These are phyloP conservation scores for Pseudocercospora macadamiae DNA, from an alignment of 2,329 filamentous ascomycete genomes.

Conservation along the genomic window DNA sequence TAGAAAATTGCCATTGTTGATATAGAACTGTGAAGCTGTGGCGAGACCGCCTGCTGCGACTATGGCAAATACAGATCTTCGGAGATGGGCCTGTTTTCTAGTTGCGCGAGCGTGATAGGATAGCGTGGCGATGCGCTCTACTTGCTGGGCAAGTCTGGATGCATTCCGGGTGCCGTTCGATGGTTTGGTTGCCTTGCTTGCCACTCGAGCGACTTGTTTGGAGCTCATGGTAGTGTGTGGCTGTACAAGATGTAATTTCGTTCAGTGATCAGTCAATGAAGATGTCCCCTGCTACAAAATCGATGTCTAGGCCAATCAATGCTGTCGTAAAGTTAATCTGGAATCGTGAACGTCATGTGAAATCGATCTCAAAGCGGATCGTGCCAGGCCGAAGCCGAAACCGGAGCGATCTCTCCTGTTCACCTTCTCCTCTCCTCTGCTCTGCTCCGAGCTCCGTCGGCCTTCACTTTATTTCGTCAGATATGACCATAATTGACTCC, in stretches of 20 bases:
- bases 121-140: constrained; percentile 28
- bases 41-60: constrained; percentile 48
- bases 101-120: constrained; percentile 43
- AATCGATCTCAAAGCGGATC: constrained; percentile 5
- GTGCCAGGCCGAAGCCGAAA: neutral
- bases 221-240: constrained; percentile 20
- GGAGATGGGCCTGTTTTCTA: constrained; percentile 50
- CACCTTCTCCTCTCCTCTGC: neutral
- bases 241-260: neutral
- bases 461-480: too few species aligned
- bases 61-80: constrained; percentile 48
- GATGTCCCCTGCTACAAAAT: constrained; percentile 8
- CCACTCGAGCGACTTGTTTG: constrained; percentile 26
- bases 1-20: constrained; percentile 43
- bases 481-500: too few species aligned
- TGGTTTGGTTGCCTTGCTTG: constrained; percentile 22
- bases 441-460: too few species aligned
- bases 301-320: neutral
- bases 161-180: constrained; percentile 21
- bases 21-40: constrained; percentile 49
- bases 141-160: constrained; percentile 29
- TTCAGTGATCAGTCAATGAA: constrained; percentile 16
- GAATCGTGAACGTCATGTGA: constrained; percentile 10
- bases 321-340: constrained; percentile 3
- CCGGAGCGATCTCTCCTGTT: neutral